Base-by-base conservation (phyloP, 2,329 filamentous ascomycete genomes). In the Beauveria sp. region DNA sequence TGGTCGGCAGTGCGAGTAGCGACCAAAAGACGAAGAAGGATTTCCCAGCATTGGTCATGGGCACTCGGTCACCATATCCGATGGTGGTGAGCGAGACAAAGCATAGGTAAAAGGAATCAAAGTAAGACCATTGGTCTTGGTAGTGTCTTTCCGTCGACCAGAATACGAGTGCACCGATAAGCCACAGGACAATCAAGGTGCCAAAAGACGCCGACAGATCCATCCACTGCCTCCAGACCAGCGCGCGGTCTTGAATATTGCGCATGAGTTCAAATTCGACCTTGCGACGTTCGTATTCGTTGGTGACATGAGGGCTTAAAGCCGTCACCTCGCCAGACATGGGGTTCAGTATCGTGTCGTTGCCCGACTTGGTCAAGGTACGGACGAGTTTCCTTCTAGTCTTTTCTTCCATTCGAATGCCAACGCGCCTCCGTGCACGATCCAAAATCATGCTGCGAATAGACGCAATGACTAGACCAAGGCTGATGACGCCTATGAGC, bases 21-120 rank as follows among this genome's bases (percentile, higher is more conserved):
- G 88, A 90, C 93, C 93, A 97, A 61, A 96, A 87, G n/a, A 97
- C 90, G 68, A 96, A 97, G 72, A 96, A 96, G 0, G 90, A 85
- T 60, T 90, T 87, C 1, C 90, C 91, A 0, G 87, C 82, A 65
- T 92, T 93, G 2, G 88, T 90, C n/a, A 86, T 78, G 0, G 91
- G 91, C 1, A 87, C 85, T 5, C 88, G 73, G 66, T 96, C 91
- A 3, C 93, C 93, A 67, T 96, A 96, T 1, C 93, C 93, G 43
- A 96, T 90, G 0, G 93, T 96, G 2, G 92, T 80, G 26, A 96
- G 82, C 3, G 87, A 88, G 40, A 91, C 86, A 72, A 95, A 97
- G 66, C 87, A 87, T 70, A 96, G 96, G 74, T 96, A 96, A 49
- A 97, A 80, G 0, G 87, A 83, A 62, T 92, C 79, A 67, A 93